Percentiles rank a stretch among this genome's conserved stretches.
phyloP scores from a whole-genome alignment of 2,329 filamentous ascomycete species.

The Sporothrix pallida region DNA sequence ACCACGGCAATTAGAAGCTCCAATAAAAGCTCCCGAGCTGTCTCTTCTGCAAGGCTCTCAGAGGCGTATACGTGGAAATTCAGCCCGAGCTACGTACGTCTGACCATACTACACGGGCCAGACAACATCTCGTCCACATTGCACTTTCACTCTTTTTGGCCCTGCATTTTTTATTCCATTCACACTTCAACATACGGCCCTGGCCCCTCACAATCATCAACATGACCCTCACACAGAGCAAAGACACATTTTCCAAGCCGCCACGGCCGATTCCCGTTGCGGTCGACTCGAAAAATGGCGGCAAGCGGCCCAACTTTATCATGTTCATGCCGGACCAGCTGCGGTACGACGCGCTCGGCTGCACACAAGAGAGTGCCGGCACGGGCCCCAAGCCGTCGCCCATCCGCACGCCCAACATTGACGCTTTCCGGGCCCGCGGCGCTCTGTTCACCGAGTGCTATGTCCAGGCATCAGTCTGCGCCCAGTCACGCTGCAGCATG shows the following conservation, averaged over 20 bases:
- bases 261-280: neutral
- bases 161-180: too few species aligned
- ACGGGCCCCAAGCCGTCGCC: slow-evolving; percentile 33
- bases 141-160: too few species aligned
- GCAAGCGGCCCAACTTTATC: slow-evolving; percentile 46
- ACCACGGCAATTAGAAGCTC: neutral
- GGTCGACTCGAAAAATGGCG: slow-evolving; percentile 36
- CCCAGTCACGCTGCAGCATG: slow-evolving; percentile 54
- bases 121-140: too few species aligned
- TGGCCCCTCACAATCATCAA: neutral
- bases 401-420: slow-evolving; percentile 51
- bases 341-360: slow-evolving; percentile 52
- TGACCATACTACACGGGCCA: neutral
- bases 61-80: too few species aligned
- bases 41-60: neutral
- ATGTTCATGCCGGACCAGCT: slow-evolving; percentile 58
- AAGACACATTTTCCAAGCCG: neutral
- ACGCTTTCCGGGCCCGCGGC: slow-evolving; percentile 48
- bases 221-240: neutral
- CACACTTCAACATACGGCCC: neutral
- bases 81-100: neutral
- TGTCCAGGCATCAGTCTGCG: slow-evolving; percentile 54
- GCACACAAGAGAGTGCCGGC: slow-evolving; percentile 49
- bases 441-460: slow-evolving; percentile 54
- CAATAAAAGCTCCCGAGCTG: neutral